Evolutionary conservation across 768 basidiomycete species (phyloP).

Genomic region (Kondoa malvinella): DNA sequence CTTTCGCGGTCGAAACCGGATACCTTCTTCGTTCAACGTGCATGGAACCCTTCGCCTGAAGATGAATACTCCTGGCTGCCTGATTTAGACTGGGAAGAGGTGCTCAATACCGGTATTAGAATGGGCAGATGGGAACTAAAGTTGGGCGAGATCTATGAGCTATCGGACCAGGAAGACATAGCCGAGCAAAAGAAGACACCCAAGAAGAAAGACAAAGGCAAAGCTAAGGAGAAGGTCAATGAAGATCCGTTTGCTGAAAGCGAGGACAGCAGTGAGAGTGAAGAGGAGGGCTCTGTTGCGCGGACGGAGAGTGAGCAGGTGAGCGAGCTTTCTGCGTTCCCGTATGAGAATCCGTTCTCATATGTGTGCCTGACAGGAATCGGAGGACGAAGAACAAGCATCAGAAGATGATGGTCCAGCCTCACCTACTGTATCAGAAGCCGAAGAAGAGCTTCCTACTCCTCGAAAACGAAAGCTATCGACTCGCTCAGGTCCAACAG

Average conservation of each 20-base stretch:
- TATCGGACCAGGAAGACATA: not conserved
- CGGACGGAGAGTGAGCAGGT: not conserved
- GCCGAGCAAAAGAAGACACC: not conserved
- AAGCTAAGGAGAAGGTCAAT: not conserved
- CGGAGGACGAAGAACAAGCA: not conserved
- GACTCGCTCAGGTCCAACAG: not conserved
- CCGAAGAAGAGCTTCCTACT: not conserved
- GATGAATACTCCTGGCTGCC: constrained; percentile 12
- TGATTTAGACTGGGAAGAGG: constrained; percentile 15
- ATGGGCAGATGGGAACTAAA: constrained; percentile 16
- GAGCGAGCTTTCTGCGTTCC: not conserved
- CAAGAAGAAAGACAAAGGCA: constrained; percentile 1
- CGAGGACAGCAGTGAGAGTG: not conserved
- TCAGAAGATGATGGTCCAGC: constrained; percentile 14
- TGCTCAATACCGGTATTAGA: constrained; percentile 7
- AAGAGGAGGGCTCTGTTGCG: not conserved
- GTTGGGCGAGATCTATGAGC: not conserved
- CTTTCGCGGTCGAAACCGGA: not conserved
- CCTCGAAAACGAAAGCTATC: constrained; percentile 7
- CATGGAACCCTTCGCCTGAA: constrained; percentile 12
- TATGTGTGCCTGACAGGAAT: not conserved
- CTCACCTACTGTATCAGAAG: constrained; percentile 11
- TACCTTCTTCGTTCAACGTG: constrained; percentile 14
- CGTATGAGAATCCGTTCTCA: too few relatives aligned
- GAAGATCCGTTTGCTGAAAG: not conserved